phyloP scores from a whole-genome alignment of 2,329 filamentous ascomycete genomes.

The Neofusicoccum parvum region DNA sequence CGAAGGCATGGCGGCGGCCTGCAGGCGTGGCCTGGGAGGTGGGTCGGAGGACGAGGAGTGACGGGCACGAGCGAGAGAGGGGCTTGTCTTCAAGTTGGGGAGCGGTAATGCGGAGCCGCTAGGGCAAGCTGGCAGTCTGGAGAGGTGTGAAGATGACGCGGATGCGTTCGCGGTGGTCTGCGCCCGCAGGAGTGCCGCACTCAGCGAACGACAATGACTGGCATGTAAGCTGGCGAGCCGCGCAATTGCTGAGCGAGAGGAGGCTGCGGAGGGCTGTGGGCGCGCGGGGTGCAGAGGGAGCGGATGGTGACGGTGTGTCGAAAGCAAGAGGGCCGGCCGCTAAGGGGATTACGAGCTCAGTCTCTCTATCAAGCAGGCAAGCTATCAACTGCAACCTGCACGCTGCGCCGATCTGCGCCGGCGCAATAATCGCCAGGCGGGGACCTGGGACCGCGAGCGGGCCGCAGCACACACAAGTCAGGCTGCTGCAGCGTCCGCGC shows the following conservation, averaged over 20 bases:
- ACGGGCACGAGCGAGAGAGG: neutral
- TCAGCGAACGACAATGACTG: slow-evolving; percentile 20
- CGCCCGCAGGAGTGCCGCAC: slow-evolving; percentile 12
- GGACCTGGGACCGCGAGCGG: slow-evolving; percentile 9
- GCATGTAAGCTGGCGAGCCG: slow-evolving; percentile 5
- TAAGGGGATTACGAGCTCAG: slow-evolving; percentile 21
- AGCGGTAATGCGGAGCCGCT: neutral
- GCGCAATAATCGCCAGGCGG: slow-evolving; percentile 17
- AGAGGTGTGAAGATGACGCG: slow-evolving; percentile 14
- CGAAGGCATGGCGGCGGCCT: slow-evolving; percentile 47
- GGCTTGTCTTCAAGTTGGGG: neutral
- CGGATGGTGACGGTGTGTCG: slow-evolving; percentile 5
- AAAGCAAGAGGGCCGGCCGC: slow-evolving; percentile 15
- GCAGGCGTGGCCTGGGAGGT: slow-evolving; percentile 1
- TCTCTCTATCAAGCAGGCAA: slow-evolving; percentile 18
- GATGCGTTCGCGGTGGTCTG: slow-evolving; percentile 9
- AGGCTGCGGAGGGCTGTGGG: neutral
- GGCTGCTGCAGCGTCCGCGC: neutral
- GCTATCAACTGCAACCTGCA: slow-evolving; percentile 18
- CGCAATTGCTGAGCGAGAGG: slow-evolving; percentile 9
- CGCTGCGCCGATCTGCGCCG: slow-evolving; percentile 17
- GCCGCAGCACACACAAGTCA: slow-evolving; percentile 8
- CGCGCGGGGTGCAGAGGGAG: neutral
- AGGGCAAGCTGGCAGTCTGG: neutral
- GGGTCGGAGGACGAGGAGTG: neutral